Base-by-base conservation (phyloP, 768 basidiomycete species). In the Tylopilus balloui region DNA sequence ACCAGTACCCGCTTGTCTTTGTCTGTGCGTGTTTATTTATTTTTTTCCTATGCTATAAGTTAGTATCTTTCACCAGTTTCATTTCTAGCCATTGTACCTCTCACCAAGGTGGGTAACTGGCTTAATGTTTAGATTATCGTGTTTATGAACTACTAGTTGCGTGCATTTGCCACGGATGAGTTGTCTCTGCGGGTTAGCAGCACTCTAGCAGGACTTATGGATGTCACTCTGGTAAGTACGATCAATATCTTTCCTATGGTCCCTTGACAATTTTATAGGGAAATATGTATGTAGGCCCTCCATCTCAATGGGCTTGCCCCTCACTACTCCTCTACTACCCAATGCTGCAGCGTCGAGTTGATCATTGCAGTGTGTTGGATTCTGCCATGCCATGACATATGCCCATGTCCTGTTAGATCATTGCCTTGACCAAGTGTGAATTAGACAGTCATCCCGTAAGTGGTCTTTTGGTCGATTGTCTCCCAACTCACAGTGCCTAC, bases 81-180 rank as follows among this genome's bases (percentile, higher is more conserved):
- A 1, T 90, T 92, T 62, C 67, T 89, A 35, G 81, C 91, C 9
- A 93, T 93, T 49, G 78, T 93, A 51, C 91, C 91, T 6, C 73
- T 92, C 5, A 90, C 90, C 35, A 88, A 90, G 70, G 86, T 85
- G 36, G 23, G 44, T 25, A 1, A 9, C 11, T 23, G 12, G 27
- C 29, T 29, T 17, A 23, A 23, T 1, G 23, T 15, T 42, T 27
- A 6, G 23, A 17, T 6, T 31, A 6, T 23, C 6, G 27, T 51
- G 12, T 55, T 53, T n/a, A 59, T 25, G 10, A 15, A 19, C 29
- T 38, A 27, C 2, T 48, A 88, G 85, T 68, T 92, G 6, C 74
- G 92, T 2, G 85, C 83, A 1, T 92, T 91, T 60, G 88, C 88
- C 1, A 93, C 91, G 0, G 91, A 93, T 51, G 88, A 93, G 54